A percentile compares a stretch with the other conserved stretches of the same genome.
Evolutionary conservation across 257 asterid genomes (phyloP).

Genomic region (Nicotiana undulata): DNA sequence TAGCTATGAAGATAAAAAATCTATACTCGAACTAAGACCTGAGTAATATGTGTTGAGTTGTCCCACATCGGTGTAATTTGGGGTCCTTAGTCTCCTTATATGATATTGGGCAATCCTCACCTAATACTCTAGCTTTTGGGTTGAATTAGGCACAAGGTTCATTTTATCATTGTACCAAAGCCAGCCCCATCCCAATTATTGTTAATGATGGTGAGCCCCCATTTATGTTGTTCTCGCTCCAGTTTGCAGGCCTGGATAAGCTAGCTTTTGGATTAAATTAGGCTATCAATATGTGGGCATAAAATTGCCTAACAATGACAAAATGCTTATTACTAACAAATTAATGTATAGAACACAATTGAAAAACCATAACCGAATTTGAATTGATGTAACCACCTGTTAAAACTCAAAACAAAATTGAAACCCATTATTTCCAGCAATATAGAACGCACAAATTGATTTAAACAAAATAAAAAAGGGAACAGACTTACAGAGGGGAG

Average conservation of each 20-base stretch:
- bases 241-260: too few relatives aligned
- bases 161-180: too few relatives aligned
- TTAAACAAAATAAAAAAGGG: neutral
- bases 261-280: too few relatives aligned
- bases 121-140: too few relatives aligned
- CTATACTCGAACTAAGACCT: neutral
- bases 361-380: neutral
- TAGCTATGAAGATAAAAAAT: neutral
- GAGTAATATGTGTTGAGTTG: too few relatives aligned
- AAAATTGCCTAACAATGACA: neutral
- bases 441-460: neutral
- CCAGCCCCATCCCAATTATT: too few relatives aligned
- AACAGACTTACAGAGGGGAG: slow-evolving; percentile 29
- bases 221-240: too few relatives aligned
- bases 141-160: too few relatives aligned
- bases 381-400: neutral
- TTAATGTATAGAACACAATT: neutral
- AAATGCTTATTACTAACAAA: neutral
- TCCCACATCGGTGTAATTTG: too few relatives aligned
- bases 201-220: too few relatives aligned
- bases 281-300: neutral
- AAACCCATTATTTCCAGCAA: neutral
- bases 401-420: neutral
- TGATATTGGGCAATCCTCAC: too few relatives aligned
- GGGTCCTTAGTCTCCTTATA: too few relatives aligned